phyloP scores from a whole-genome alignment of 345 rosid species.

The Clarkia xantiana region DNA sequence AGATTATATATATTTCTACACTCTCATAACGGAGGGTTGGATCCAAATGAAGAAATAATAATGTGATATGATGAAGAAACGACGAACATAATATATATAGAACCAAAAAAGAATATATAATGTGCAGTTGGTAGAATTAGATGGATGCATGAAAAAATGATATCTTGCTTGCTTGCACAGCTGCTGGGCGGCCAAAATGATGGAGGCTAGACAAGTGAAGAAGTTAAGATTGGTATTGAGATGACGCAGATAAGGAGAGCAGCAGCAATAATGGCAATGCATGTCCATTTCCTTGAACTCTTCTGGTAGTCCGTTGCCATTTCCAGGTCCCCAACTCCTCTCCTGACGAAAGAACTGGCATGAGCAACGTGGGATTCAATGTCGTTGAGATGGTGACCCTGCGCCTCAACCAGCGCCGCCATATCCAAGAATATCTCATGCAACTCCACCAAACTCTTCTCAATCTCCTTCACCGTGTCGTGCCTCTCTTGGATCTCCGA shows the following conservation, averaged over 20 bases:
- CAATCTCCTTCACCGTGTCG: slow-evolving; percentile 75
- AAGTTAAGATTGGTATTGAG: slow-evolving; percentile 34
- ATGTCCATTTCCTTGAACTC: slow-evolving; percentile 67
- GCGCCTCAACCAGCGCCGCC: slow-evolving; percentile 79
- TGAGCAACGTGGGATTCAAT: slow-evolving; percentile 68
- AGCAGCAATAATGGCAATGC: slow-evolving; percentile 38
- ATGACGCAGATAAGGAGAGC: slow-evolving; percentile 26
- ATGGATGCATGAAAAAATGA: too few species aligned
- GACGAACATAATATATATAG: too few species aligned
- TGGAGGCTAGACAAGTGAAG: neutral
- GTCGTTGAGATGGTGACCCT: slow-evolving; percentile 74
- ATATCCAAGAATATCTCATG: slow-evolving; percentile 81
- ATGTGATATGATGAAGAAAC: too few species aligned
- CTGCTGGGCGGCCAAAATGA: too few species aligned
- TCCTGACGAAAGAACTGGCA: slow-evolving; percentile 67
- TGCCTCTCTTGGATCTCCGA: slow-evolving; percentile 83
- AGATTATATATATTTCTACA: too few species aligned
- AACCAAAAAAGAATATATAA: too few species aligned
- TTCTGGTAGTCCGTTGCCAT: slow-evolving; percentile 63
- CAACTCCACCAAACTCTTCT: slow-evolving; percentile 64
- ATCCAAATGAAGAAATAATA: too few species aligned
- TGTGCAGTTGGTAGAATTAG: too few species aligned
- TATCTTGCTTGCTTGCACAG: too few species aligned
- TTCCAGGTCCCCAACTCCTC: slow-evolving; percentile 55
- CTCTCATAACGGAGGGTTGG: too few species aligned